Base-by-base conservation (phyloP, 78 protist species). In the Chrysochromulina tobinii region DNA sequence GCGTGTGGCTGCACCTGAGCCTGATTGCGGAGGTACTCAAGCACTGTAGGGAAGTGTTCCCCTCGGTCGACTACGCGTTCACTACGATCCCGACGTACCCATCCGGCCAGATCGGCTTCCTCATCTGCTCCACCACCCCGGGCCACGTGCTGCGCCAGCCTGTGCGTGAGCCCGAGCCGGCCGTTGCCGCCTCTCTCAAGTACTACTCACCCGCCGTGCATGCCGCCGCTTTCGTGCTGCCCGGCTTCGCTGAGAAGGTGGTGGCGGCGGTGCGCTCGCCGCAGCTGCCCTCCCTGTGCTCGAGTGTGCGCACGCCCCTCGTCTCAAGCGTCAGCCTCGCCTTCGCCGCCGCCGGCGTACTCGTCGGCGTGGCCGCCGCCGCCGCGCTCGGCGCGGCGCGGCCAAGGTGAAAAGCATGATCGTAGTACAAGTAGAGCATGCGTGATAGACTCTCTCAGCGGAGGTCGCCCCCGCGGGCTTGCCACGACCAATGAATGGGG, bases 191-290 rank as follows among this genome's bases (percentile, higher is more conserved):
- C 6, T 58, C 89, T 67, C 96, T 95, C 72, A 92, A 94, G 81
- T 98, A 98, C 95, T 98, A 98, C 95, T 90, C 91, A 84, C 77
- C 95, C 20, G 95, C 51, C 27, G 81, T 96, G 38, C 99, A 98
- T 94, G 66, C 57, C 4, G 96, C 98, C 6, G 87, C 97, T 1
- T 98, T 98, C 85, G 96, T 94, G 14, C 95, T 98, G 27, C 99
- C 99, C 17, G 79, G 90, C 81, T 98, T 98, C 90, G 99, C 97
- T n/a, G 73, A 87, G 72, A 4, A 14, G 14, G 69, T 50, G 25
- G 23, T 79, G 17, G 83, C 83, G 27, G 14, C 54, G 23, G 59
- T 50, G 58, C 83, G 83, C n/a, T 1, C 6, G 58, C 83, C 83
- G n/a, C 20, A 2, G 83, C 8, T 75, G 59, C 51, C 51, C 14